A percentile compares a stretch with the other conserved stretches of the same genome.
Evolutionary conservation across 2,329 filamentous ascomycete species (phyloP).

Genomic region (Lecanosticta acicola): DNA sequence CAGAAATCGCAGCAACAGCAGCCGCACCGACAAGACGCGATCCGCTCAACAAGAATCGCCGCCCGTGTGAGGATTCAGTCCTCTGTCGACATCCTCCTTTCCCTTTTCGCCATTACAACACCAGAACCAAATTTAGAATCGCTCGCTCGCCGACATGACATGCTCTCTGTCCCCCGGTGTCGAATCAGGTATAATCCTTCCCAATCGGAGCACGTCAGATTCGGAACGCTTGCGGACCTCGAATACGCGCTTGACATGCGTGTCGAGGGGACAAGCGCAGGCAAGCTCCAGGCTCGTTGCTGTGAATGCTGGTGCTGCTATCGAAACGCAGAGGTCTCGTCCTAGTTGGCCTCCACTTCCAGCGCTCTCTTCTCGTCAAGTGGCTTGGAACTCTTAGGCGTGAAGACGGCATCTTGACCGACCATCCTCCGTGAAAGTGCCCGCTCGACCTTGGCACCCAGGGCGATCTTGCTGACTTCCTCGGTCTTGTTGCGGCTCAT

Average conservation of each 20-base stretch:
- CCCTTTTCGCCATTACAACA: neutral
- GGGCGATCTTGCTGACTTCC: constrained; percentile 75
- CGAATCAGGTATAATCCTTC: no score
- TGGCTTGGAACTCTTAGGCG: constrained; percentile 18
- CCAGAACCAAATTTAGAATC: neutral
- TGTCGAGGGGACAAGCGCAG: neutral
- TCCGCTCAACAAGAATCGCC: neutral
- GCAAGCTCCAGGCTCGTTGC: neutral
- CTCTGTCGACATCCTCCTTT: no score
- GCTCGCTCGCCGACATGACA: neutral
- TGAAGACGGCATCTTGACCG: constrained; percentile 79
- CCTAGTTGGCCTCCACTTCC: constrained; percentile 22
- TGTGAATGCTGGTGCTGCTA: neutral
- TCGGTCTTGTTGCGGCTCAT: constrained; percentile 75
- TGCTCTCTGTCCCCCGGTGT: neutral
- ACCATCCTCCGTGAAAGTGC: constrained; percentile 82
- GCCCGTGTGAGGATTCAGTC: no score
- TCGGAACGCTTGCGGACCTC: neutral
- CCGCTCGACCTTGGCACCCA: constrained; percentile 85
- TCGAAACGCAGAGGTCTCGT: neutral
- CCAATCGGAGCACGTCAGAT: neutral
- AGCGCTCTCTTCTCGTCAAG: constrained; percentile 18
- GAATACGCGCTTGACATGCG: neutral
- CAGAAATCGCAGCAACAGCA: neutral
- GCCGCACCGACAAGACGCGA: neutral